Conservation (phyloP, 306 rosid species). For the Styphnolobium japonicum region DNA sequence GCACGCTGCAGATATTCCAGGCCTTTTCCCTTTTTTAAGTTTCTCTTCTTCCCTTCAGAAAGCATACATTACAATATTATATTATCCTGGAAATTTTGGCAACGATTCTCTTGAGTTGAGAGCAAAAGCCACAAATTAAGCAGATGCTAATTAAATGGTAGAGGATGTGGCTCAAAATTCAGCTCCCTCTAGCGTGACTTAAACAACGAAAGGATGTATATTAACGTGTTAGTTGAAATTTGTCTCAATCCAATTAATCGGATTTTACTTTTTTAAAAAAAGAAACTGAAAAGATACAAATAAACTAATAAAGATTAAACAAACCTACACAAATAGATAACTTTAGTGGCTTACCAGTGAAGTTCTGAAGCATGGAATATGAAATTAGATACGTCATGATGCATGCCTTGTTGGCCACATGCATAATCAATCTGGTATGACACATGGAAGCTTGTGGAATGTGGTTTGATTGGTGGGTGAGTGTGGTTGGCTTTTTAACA, state of each 20-base stretch:
- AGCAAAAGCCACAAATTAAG: not conserved
- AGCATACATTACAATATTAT: not conserved
- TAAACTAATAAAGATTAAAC: not conserved
- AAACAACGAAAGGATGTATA: not conserved
- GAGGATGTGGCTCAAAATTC: not conserved
- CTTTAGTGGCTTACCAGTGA: not conserved
- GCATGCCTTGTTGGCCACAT: slow-evolving; percentile 2
- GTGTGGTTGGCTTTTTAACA: not conserved
- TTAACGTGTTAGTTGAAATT: not conserved
- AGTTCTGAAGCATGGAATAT: not conserved
- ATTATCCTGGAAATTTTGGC: not conserved
- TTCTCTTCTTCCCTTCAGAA: not conserved
- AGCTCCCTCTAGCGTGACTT: not conserved
- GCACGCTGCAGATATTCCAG: not conserved
- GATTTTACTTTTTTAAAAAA: not conserved
- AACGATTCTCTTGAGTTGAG: not conserved
- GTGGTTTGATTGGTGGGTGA: not conserved
- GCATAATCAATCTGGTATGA: not conserved
- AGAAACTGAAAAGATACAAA: not conserved
- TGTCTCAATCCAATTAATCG: not conserved
- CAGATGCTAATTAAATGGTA: not conserved
- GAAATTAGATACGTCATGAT: slow-evolving; percentile 9
- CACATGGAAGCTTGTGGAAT: not conserved
- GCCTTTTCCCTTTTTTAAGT: not conserved
- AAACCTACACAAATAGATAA: not conserved